phyloP scores from a whole-genome alignment of 768 basidiomycete species.

The Lactarius hengduanensis region DNA sequence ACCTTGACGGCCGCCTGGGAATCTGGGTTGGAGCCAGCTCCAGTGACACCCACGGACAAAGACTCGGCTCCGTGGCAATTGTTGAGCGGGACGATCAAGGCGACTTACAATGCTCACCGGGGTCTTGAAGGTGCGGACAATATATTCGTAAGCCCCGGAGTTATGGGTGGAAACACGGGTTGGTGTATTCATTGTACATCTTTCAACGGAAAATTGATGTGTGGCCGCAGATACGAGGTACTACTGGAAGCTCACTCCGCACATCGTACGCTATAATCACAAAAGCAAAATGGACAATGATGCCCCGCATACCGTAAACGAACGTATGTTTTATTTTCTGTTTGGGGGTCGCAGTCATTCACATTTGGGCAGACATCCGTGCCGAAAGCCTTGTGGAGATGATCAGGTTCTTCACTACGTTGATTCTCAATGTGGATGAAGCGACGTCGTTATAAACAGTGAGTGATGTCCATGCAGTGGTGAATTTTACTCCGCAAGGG shows the following conservation, averaged over 20 bases:
- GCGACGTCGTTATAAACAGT: slow-evolving; percentile 6
- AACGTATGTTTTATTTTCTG: slow-evolving; percentile 46
- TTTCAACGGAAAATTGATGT: background rate
- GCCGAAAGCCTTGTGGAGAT: slow-evolving; percentile 58
- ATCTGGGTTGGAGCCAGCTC: slow-evolving; percentile 41
- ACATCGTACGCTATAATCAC: slow-evolving; percentile 28
- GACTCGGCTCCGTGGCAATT: slow-evolving; percentile 40
- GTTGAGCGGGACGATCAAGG: slow-evolving; percentile 46
- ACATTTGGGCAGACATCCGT: slow-evolving; percentile 41
- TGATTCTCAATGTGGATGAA: slow-evolving; percentile 71
- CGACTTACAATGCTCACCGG: slow-evolving; percentile 38
- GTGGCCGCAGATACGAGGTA: slow-evolving; percentile 20
- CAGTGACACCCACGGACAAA: slow-evolving; percentile 40
- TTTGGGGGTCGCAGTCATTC: background rate
- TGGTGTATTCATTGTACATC: slow-evolving; percentile 8
- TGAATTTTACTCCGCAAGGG: too few species aligned
- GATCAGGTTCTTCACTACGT: slow-evolving; percentile 60
- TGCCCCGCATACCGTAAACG: slow-evolving; percentile 66
- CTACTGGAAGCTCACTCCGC: slow-evolving; percentile 26
- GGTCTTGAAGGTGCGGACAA: slow-evolving; percentile 30
- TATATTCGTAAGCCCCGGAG: slow-evolving; percentile 43
- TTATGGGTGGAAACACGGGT: slow-evolving; percentile 40
- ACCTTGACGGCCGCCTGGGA: slow-evolving; percentile 40
- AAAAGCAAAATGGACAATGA: slow-evolving; percentile 35
- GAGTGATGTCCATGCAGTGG: background rate